Percentiles rank a stretch among this genome's conserved stretches.
These are phyloP conservation scores for Yamadazyma conglobata DNA, from an alignment of 1,139 yeast genomes.

Conservation along the genomic window DNA sequence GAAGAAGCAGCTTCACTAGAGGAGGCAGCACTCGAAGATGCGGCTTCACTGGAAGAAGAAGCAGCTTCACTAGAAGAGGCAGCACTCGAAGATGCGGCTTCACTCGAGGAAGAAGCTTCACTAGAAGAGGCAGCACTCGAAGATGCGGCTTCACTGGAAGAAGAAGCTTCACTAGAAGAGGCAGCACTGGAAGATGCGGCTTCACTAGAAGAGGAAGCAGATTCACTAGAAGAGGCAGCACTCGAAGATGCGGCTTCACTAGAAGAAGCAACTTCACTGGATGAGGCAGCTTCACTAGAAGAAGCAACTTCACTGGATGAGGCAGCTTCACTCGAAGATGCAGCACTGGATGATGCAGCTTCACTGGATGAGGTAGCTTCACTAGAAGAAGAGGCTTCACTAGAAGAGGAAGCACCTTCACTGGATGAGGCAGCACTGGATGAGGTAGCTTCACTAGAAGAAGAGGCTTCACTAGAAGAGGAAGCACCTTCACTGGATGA, in stretches of 20 bases:
- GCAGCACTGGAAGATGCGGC: slow-evolving; percentile 8
- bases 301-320: slow-evolving; percentile 3
- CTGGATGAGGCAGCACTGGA: slow-evolving; percentile 1
- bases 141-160: slow-evolving; percentile 7
- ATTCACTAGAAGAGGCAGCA: slow-evolving; percentile 3
- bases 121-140: slow-evolving; percentile 4
- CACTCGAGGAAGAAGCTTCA: slow-evolving; percentile 5
- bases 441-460: slow-evolving; percentile 3
- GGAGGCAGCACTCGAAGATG: slow-evolving; percentile 7
- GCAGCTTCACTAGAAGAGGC: slow-evolving; percentile 7
- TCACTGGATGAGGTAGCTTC: slow-evolving; percentile 2
- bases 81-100: slow-evolving; percentile 4
- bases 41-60: slow-evolving; percentile 6
- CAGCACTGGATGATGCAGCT: slow-evolving; percentile 3
- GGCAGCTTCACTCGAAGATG: background rate
- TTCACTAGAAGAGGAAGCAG: slow-evolving; percentile 1
- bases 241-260: slow-evolving; percentile 7
- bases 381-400: slow-evolving; percentile 1
- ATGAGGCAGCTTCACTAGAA: slow-evolving; percentile 4
- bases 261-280: slow-evolving; percentile 2
- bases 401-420: slow-evolving; percentile 1
- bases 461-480: slow-evolving; percentile 3
- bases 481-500: slow-evolving; percentile 3
- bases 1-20: background rate
- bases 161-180: slow-evolving; percentile 6